These are phyloP conservation scores for Pharnaceum exiguum DNA, from an alignment of 148 eudicot species.

Conservation along the genomic window DNA sequence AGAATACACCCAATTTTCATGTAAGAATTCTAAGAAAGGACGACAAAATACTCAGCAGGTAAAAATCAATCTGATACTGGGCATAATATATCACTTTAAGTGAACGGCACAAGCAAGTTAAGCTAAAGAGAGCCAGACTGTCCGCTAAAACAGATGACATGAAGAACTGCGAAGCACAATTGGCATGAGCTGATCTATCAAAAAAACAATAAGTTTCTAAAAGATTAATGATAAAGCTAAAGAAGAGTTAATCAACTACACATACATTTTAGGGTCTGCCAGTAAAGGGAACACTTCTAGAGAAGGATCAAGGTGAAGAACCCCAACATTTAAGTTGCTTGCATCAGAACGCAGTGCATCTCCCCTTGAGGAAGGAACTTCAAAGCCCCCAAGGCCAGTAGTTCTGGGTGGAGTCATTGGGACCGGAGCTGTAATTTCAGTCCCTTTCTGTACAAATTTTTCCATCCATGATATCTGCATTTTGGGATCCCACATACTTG, in stretches of 20 bases:
- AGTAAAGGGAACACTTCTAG: constrained; percentile 88
- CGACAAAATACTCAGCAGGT: background rate
- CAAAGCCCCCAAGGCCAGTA: constrained; percentile 98
- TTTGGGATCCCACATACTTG: background rate
- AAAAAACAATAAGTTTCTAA: background rate
- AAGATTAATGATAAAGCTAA: background rate
- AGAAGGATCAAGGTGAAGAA: constrained; percentile 91
- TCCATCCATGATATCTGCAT: constrained; percentile 99
- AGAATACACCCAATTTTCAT: background rate
- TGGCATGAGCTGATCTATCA: background rate
- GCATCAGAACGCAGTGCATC: constrained; percentile 87
- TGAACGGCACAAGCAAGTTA: background rate
- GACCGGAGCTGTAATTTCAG: constrained; percentile 90
- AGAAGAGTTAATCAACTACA: constrained; percentile 2
- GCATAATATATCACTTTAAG: background rate
- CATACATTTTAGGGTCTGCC: constrained; percentile 80
- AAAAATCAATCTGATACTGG: background rate
- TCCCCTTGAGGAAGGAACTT: constrained; percentile 89
- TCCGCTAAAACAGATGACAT: background rate
- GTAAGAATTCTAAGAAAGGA: background rate
- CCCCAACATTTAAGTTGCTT: constrained; percentile 90
- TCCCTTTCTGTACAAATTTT: constrained; percentile 89
- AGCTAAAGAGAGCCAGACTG: background rate
- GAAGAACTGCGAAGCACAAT: background rate
- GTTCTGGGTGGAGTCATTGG: constrained; percentile 78